Evolutionary conservation across 2,329 filamentous ascomycete species (phyloP).

Genomic region (Colletotrichum australisinense): DNA sequence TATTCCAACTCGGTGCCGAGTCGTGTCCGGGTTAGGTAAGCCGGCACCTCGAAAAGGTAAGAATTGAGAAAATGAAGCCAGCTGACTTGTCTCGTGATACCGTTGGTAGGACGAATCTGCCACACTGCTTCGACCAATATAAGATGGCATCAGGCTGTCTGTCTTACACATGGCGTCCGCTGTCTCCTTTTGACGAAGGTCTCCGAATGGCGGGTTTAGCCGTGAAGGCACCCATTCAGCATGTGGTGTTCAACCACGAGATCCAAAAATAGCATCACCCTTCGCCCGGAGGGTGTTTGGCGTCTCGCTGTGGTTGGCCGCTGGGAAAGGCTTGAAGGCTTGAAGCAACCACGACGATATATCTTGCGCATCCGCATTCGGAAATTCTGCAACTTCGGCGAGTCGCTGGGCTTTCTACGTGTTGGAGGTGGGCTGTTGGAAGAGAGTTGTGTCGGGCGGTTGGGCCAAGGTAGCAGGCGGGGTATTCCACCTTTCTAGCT

Average conservation of each 20-base stretch:
- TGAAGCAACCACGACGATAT: not conserved
- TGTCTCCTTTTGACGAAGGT: slow-evolving; percentile 5
- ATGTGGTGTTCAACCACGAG: not conserved
- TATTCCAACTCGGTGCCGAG: slow-evolving; percentile 11
- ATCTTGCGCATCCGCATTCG: slow-evolving; percentile 9
- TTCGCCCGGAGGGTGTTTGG: slow-evolving; percentile 20
- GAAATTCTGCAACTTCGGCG: slow-evolving; percentile 2
- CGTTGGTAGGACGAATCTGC: not conserved
- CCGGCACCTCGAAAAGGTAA: not conserved
- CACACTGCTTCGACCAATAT: not conserved
- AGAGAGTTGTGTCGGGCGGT: slow-evolving; percentile 1
- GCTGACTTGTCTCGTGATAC: slow-evolving; percentile 19
- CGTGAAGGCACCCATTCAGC: not conserved
- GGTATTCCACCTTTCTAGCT: not conserved
- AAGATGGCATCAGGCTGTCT: not conserved
- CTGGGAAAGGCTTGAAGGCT: not conserved
- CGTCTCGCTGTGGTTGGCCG: slow-evolving; percentile 17
- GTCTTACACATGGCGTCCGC: slow-evolving; percentile 13
- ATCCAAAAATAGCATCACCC: slow-evolving; percentile 31
- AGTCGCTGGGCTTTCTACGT: slow-evolving; percentile 4
- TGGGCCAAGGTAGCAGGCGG: not conserved
- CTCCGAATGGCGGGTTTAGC: slow-evolving; percentile 8
- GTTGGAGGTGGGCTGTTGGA: not conserved
- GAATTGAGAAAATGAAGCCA: slow-evolving; percentile 1
- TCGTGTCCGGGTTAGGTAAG: slow-evolving; percentile 19